phyloP scores from a whole-genome alignment of 352 stramenopile species.

The Peronospora belbahrii region DNA sequence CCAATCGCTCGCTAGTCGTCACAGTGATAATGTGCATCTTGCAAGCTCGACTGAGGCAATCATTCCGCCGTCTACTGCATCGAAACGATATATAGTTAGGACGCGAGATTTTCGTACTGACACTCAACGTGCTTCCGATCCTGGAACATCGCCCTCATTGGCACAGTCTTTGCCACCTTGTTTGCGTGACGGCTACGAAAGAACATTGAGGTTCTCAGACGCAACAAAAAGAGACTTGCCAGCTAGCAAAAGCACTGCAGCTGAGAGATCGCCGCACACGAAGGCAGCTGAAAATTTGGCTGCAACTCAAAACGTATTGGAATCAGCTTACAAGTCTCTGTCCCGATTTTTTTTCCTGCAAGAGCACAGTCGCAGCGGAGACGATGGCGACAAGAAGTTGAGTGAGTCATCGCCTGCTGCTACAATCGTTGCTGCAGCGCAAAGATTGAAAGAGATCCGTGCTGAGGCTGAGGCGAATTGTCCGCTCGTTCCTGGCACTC shows the following conservation, averaged over 20 bases:
- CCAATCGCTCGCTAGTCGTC: constrained; percentile 16
- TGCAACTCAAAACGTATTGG: constrained; percentile 29
- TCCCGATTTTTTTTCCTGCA: constrained; percentile 62
- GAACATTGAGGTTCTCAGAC: constrained; percentile 2
- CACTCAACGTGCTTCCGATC: constrained; percentile 24
- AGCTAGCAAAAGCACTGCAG: constrained; percentile 5
- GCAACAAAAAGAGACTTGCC: constrained; percentile 8
- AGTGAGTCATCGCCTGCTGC: constrained; percentile 52
- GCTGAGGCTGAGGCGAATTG: constrained; percentile 38
- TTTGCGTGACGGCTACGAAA: constrained; percentile 14
- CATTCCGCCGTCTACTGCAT: constrained; percentile 14
- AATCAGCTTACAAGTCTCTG: constrained; percentile 48
- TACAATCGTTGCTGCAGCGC: constrained; percentile 49
- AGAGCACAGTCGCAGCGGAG: constrained; percentile 27
- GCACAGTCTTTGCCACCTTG: constrained; percentile 16
- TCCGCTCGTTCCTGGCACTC: constrained; percentile 31
- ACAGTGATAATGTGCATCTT: constrained; percentile 21
- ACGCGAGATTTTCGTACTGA: constrained; percentile 30
- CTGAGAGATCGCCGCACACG: neutral
- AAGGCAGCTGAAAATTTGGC: constrained; percentile 2
- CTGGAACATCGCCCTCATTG: constrained; percentile 11
- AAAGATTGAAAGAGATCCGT: constrained; percentile 57
- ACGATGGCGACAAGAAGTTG: constrained; percentile 34
- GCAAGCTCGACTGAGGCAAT: constrained; percentile 16
- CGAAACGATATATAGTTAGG: constrained; percentile 31